These are phyloP conservation scores for Nothophoma quercina DNA, from an alignment of 2,329 filamentous ascomycete genomes.

Conservation along the genomic window DNA sequence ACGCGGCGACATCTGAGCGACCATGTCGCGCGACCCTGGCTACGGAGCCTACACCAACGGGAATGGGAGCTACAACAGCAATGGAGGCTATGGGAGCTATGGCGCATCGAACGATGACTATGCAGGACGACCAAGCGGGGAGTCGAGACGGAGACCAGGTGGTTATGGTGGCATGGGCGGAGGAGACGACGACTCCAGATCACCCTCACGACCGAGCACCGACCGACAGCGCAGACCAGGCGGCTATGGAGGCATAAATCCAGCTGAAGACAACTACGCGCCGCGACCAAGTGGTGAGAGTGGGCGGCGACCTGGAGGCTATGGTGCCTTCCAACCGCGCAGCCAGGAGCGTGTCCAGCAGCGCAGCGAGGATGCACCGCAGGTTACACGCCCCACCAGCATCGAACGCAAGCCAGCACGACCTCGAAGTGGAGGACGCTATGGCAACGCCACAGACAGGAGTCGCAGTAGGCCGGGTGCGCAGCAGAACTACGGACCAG, in stretches of 20 bases:
- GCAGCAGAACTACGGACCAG: slow-evolving; percentile 45
- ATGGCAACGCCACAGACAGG: slow-evolving; percentile 22
- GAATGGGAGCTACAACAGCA: slow-evolving; percentile 30
- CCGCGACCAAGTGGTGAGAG: slow-evolving; percentile 25
- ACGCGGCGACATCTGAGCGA: slow-evolving; percentile 16
- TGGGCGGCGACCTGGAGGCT: slow-evolving; percentile 37
- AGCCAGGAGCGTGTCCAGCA: slow-evolving; percentile 34
- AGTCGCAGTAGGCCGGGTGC: slow-evolving; percentile 42
- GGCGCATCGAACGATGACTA: slow-evolving; percentile 27
- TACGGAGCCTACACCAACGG: slow-evolving; percentile 49
- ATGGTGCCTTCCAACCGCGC: slow-evolving; percentile 37
- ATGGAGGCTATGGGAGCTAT: slow-evolving; percentile 32
- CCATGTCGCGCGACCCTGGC: slow-evolving; percentile 49
- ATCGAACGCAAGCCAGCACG: slow-evolving; percentile 53
- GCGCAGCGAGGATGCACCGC: slow-evolving; percentile 34
- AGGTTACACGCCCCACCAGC: slow-evolving; percentile 47
- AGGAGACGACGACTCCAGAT: slow-evolving; percentile 25
- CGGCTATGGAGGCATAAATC: slow-evolving; percentile 39
- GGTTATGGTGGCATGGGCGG: slow-evolving; percentile 39
- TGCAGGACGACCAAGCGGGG: slow-evolving; percentile 31
- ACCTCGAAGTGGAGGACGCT: slow-evolving; percentile 47
- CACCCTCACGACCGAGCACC: slow-evolving; percentile 25
- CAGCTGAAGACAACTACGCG: slow-evolving; percentile 34
- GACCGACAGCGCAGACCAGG: slow-evolving; percentile 39
- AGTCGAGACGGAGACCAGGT: slow-evolving; percentile 42